These are phyloP conservation scores for Hypericum perforatum DNA, from an alignment of 345 rosid genomes.

Conservation along the genomic window DNA sequence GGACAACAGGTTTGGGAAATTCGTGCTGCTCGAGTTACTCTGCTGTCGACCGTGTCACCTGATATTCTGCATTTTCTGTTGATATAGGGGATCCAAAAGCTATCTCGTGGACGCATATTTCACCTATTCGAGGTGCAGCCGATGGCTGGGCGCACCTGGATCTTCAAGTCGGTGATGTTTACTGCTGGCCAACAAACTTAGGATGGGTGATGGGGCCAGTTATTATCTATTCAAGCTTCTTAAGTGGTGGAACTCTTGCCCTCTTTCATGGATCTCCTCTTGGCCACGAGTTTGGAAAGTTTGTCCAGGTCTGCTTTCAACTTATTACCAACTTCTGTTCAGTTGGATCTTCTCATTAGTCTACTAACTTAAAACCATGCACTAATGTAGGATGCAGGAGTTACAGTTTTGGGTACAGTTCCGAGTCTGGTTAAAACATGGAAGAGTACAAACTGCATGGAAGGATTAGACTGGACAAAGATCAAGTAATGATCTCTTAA, in stretches of 20 bases:
- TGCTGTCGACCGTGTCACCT: not conserved
- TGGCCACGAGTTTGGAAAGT: slow-evolving; percentile 69
- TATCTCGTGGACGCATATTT: slow-evolving; percentile 79
- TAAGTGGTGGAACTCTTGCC: slow-evolving; percentile 74
- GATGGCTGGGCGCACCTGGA: slow-evolving; percentile 65
- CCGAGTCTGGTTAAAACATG: slow-evolving; percentile 84
- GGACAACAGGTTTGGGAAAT: slow-evolving; percentile 63
- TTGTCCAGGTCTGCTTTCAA: slow-evolving; percentile 47
- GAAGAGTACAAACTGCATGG: slow-evolving; percentile 62
- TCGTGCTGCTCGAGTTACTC: not conserved
- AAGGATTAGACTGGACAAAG: slow-evolving; percentile 68
- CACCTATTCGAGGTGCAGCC: slow-evolving; percentile 53
- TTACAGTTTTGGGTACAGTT: slow-evolving; percentile 75
- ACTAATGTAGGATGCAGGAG: slow-evolving; percentile 67
- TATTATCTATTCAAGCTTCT: slow-evolving; percentile 49
- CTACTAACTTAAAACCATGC: not conserved
- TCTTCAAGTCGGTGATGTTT: slow-evolving; percentile 41
- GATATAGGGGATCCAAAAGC: slow-evolving; percentile 92
- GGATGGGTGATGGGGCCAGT: slow-evolving; percentile 96
- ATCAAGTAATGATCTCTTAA: slow-evolving; percentile 36
- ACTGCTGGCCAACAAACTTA: slow-evolving; percentile 92
- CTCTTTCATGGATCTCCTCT: slow-evolving; percentile 90
- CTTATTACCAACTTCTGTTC: not conserved
- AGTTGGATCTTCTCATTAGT: no score
- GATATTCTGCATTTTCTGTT: slow-evolving; percentile 8